Percentiles rank a stretch among this genome's conserved stretches.
Conservation (phyloP, 1,284 basidiomycete species). For the Phellopilus nigrolimitatus region DNA sequence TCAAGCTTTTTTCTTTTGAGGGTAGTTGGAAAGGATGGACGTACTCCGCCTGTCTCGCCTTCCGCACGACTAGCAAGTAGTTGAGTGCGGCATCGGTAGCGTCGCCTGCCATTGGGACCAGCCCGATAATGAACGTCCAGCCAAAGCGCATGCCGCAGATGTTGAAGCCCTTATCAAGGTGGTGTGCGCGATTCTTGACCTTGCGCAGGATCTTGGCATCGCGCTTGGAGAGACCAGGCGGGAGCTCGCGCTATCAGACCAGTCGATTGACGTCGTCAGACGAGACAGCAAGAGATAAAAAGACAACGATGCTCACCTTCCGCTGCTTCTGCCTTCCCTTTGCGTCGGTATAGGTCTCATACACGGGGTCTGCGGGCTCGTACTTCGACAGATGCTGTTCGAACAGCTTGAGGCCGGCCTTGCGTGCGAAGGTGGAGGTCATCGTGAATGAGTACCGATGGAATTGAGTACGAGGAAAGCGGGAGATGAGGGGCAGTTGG, state of each 20-base stretch:
- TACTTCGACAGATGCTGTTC: slow-evolving; percentile 59
- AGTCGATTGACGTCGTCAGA: slow-evolving; percentile 1
- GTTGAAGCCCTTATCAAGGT: slow-evolving; percentile 87
- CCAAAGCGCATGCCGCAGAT: slow-evolving; percentile 85
- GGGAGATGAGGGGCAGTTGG: neutral
- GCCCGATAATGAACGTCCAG: slow-evolving; percentile 78
- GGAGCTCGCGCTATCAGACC: slow-evolving; percentile 54
- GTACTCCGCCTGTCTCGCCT: slow-evolving; percentile 66
- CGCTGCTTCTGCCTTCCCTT: slow-evolving; percentile 64
- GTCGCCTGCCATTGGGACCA: slow-evolving; percentile 74
- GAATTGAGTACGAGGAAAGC: neutral
- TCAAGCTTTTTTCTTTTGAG: neutral
- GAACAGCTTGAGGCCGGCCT: slow-evolving; percentile 56
- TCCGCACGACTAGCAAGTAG: slow-evolving; percentile 76
- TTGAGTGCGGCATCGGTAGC: slow-evolving; percentile 61
- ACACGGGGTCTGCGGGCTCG: slow-evolving; percentile 72
- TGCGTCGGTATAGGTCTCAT: slow-evolving; percentile 67
- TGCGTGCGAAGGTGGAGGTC: slow-evolving; percentile 37
- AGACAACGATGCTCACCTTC: slow-evolving; percentile 46
- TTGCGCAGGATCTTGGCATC: slow-evolving; percentile 76
- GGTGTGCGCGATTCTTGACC: slow-evolving; percentile 78
- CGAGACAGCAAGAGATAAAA: slow-evolving; percentile 1
- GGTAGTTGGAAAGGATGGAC: slow-evolving; percentile 19
- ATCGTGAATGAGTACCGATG: slow-evolving; percentile 21
- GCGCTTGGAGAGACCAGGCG: slow-evolving; percentile 72